Base-by-base conservation (phyloP, 2,329 filamentous ascomycete species). In the Tolypocladium capitatum region DNA sequence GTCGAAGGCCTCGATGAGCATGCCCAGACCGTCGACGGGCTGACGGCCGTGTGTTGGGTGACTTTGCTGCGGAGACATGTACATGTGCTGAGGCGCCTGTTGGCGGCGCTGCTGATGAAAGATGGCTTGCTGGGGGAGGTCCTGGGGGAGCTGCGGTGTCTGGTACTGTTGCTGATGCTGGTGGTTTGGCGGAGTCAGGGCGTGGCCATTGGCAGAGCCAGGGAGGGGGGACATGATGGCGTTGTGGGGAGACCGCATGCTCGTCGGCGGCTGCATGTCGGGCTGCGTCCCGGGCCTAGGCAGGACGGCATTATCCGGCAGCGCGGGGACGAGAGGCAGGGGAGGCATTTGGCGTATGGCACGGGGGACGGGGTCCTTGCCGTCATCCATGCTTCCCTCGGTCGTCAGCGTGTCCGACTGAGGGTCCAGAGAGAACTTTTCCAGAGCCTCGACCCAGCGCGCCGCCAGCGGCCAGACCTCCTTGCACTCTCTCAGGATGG, bases 401-500 rank as follows among this genome's bases (percentile, higher is more conserved):
- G 66, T 60, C 16, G 60, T 63, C 6, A 66, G 59, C 3, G 65
- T 59, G 30, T 63, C 57, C 14, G 64, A 64, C 46, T 67, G 68
- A 7, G 70, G 65, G 48, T 72, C 68, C 27, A 63, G 63, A 41
- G 65, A 68, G 56, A 74, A 73, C 38, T 66, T 68, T 45, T 72
- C 68, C 3, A 77, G 58, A 1, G 70, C 67, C 7, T 71, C 69
- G n/a, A 71, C 66, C 74, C 74, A 77, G 7, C 72, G 67, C n/a
- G 64, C 63, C 1, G 74, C 72, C 7, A 76, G 60, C 1, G 74
- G 73, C 74, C 74, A 77, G 14, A 73, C 68, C 35, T 70, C 63
- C 48, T 68, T 69, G 56, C 71, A 72, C 46, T 74, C 70, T 33
- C 65, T 62, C 4, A 77, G 60, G 9, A 77, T 73, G 3, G 51